Base-by-base conservation (phyloP, 352 stramenopile species). In the Blastocystis sp. region DNA sequence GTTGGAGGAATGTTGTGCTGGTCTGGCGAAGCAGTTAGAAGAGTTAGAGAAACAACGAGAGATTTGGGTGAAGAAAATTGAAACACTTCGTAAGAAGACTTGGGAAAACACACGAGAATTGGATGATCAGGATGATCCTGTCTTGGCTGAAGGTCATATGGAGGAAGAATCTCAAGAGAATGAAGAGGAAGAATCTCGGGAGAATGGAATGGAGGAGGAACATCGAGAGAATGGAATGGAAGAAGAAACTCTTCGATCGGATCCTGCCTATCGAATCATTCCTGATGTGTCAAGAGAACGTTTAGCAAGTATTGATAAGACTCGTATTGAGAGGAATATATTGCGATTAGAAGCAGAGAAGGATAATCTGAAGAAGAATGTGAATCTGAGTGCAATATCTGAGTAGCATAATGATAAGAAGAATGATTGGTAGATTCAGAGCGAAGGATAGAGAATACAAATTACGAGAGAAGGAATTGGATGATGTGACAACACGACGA, bases 401-500 rank as follows among this genome's bases (percentile, higher is more conserved):
- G 93, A 96, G 87, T 97, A 96, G 90, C n/a, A 42, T 9, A 9
- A 65, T 1, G 7, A 42, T 19, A 29, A 7, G 63, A 89, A 46
- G 27, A 66, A 78, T 67, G 85, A 88, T 43, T 35, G 2, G 24
- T 81, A 81, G 71, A 14, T 87, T 65, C 29, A 39, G 52, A 11
- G 69, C 95, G 85, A 98, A 98, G 89, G 94, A 98, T 80, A 88
- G 92, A 11, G 96, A 99, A 89, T 98, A 97, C 90, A 91, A 96
- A 9, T 89, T 90, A 12, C 94, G 95, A 49, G 92, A 98, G 12
- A 73, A 90, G 21, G 96, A 99, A 73, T 91, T 99, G 1, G 95
- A 99, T 51, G 91, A 93, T 81, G 94, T 95, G 3, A 98, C 96
- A 0, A 91, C 93, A 63, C 89, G 92, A 65, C 92, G 96, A 24